Percentiles rank a stretch among this genome's conserved stretches.
Conservation (phyloP, 2,329 filamentous ascomycete genomes). For the Claviceps sp. region DNA sequence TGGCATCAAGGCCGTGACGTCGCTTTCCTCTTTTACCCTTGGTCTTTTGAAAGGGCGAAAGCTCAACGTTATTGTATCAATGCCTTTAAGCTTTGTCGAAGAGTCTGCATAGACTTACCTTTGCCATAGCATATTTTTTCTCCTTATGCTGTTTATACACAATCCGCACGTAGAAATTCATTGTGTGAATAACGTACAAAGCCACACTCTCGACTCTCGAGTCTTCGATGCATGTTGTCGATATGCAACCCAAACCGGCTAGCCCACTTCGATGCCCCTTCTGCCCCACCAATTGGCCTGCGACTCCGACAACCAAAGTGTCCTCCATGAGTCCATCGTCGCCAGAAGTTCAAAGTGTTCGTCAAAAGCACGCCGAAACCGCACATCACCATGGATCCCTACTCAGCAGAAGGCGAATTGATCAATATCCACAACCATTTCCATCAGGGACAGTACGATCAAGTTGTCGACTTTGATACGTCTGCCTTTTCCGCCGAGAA, state of each 20-base stretch:
- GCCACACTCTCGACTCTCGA: neutral
- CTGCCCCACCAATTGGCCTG: constrained; percentile 3
- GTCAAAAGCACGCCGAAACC: constrained; percentile 7
- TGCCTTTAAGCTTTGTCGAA: too few relatives aligned
- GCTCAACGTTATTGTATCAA: too few relatives aligned
- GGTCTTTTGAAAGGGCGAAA: too few relatives aligned
- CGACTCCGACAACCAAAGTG: constrained; percentile 5
- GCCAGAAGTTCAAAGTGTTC: neutral
- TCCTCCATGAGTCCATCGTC: constrained; percentile 3
- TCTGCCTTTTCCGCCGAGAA: constrained; percentile 69
- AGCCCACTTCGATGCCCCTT: neutral
- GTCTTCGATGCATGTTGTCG: neutral
- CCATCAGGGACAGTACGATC: constrained; percentile 72
- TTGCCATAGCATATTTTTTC: too few relatives aligned
- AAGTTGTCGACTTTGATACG: constrained; percentile 76
- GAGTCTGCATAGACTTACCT: too few relatives aligned
- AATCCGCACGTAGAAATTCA: neutral
- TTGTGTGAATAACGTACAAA: neutral
- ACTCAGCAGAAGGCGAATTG: constrained; percentile 57
- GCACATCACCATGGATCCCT: constrained; percentile 49
- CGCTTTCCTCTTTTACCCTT: neutral
- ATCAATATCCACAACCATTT: constrained; percentile 60
- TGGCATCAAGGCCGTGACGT: neutral
- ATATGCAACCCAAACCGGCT: neutral
- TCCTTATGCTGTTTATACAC: neutral